These are phyloP conservation scores for Candida oleophila DNA, from an alignment of 805 yeast genomes.

Conservation along the genomic window DNA sequence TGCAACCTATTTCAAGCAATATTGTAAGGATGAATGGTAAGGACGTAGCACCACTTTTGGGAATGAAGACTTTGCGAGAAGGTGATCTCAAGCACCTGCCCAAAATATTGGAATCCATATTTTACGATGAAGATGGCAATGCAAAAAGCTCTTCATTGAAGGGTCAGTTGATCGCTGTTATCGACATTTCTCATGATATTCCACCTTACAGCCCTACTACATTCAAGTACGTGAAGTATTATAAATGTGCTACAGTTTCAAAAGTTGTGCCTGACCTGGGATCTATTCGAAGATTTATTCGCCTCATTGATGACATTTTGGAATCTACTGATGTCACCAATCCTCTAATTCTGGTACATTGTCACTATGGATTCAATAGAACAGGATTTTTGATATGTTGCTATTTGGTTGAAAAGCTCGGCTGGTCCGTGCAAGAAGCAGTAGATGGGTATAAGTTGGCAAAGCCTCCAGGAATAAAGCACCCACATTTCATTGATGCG, in stretches of 20 bases:
- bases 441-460: slow-evolving; percentile 56
- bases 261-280: slow-evolving; percentile 68
- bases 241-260: slow-evolving; percentile 75
- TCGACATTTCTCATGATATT: slow-evolving; percentile 67
- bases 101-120: slow-evolving; percentile 43
- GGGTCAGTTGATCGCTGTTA: slow-evolving; percentile 51
- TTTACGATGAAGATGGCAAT: slow-evolving; percentile 19
- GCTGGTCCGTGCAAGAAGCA: slow-evolving; percentile 63
- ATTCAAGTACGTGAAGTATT: slow-evolving; percentile 53
- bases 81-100: slow-evolving; percentile 65
- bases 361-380: slow-evolving; percentile 80
- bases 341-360: slow-evolving; percentile 63
- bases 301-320: slow-evolving; percentile 49
- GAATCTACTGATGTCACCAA: slow-evolving; percentile 14
- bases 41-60: slow-evolving; percentile 51
- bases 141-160: slow-evolving; percentile 8
- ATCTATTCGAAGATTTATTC: slow-evolving; percentile 57
- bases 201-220: slow-evolving; percentile 70
- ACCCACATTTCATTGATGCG: slow-evolving; percentile 74
- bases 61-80: slow-evolving; percentile 74
- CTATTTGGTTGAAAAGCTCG: slow-evolving; percentile 59
- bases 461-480: slow-evolving; percentile 72
- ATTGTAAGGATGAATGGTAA: slow-evolving; percentile 30
- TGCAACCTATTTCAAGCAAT: slow-evolving; percentile 49
- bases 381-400: slow-evolving; percentile 75